These are phyloP conservation scores for Nematocida ironsii DNA, from an alignment of 371 early-diverging fungal genomes.

Conservation along the genomic window DNA sequence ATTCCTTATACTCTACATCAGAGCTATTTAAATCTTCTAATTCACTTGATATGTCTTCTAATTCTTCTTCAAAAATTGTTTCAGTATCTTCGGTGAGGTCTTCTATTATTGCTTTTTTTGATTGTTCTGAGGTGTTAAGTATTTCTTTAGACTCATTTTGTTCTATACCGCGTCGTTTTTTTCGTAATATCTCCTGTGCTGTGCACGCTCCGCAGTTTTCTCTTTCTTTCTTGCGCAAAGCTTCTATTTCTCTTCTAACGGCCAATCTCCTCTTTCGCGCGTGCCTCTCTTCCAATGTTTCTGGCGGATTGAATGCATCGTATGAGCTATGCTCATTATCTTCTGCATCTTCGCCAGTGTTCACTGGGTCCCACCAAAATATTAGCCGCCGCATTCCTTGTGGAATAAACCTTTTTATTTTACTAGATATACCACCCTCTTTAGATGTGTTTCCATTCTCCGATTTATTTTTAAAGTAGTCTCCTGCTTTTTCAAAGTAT, in stretches of 20 bases:
- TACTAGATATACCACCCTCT: neutral
- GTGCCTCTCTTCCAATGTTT: neutral
- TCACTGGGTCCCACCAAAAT: constrained; percentile 49
- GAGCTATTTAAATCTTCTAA: no score
- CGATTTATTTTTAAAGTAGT: constrained; percentile 16
- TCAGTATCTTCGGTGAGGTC: no score
- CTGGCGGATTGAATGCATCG: neutral
- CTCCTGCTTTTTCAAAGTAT: constrained; percentile 19
- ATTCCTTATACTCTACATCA: no score
- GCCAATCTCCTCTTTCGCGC: neutral
- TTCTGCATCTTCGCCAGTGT: neutral
- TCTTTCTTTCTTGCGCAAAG: neutral
- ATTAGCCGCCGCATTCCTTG: neutral
- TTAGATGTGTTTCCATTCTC: neutral
- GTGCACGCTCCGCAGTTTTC: neutral
- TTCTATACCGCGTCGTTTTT: neutral
- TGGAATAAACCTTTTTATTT: constrained; percentile 20
- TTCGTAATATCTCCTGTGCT: neutral
- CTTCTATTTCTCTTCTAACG: neutral
- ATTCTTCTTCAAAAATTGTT: no score
- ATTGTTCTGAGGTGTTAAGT: no score
- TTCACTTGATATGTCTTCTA: no score
- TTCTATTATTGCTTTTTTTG: no score
- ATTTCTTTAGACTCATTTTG: no score
- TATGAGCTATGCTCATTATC: neutral